Conservation (phyloP, 2,329 filamentous ascomycete species). For the Colletotrichum acutatum region DNA sequence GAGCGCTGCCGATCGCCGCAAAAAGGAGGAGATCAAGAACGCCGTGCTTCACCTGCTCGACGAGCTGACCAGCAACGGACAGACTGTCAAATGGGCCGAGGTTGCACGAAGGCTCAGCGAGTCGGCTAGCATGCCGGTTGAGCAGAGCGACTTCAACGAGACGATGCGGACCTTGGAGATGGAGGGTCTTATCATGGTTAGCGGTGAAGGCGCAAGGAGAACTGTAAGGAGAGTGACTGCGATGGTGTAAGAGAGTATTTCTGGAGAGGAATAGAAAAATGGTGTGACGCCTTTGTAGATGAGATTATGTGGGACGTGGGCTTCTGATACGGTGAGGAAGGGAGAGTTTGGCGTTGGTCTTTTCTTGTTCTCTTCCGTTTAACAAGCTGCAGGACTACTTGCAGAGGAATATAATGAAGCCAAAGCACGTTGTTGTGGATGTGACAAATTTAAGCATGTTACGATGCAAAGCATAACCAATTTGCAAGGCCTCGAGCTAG, state of each 20-base stretch:
- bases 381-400: background rate
- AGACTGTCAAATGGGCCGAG: slow-evolving; percentile 81
- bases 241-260: slow-evolving; percentile 44
- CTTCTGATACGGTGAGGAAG: slow-evolving; percentile 46
- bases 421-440: background rate
- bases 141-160: slow-evolving; percentile 84
- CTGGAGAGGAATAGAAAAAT: background rate
- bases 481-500: background rate
- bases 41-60: slow-evolving; percentile 81
- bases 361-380: background rate
- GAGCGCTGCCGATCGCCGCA: slow-evolving; percentile 84
- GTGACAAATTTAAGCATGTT: background rate
- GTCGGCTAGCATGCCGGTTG: slow-evolving; percentile 75
- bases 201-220: slow-evolving; percentile 86
- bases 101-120: slow-evolving; percentile 79
- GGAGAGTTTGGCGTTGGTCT: slow-evolving; percentile 19
- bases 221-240: slow-evolving; percentile 80
- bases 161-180: slow-evolving; percentile 83
- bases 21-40: slow-evolving; percentile 85
- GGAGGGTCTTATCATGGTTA: slow-evolving; percentile 83
- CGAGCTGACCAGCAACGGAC: slow-evolving; percentile 77
- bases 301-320: slow-evolving; percentile 29
- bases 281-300: slow-evolving; percentile 1
- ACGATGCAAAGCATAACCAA: background rate
- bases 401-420: background rate